These are phyloP conservation scores for Polygonum maritimum DNA, from an alignment of 148 eudicot species.

Conservation along the genomic window DNA sequence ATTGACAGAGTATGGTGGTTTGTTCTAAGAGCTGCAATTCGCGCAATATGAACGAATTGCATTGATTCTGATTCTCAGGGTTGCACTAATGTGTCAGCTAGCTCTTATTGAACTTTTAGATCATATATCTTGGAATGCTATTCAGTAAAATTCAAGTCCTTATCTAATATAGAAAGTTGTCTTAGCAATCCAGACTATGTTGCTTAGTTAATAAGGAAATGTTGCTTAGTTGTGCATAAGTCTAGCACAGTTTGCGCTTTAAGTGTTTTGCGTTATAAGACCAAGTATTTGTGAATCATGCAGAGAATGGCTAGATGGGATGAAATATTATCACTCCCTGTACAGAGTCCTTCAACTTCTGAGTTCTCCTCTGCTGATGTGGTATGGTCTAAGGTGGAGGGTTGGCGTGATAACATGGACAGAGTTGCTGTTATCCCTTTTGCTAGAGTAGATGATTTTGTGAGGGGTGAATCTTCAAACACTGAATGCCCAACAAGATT, in stretches of 20 bases:
- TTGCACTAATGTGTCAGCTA: background rate
- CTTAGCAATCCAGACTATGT: background rate
- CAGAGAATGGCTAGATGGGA: constrained; percentile 97
- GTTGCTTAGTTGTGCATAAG: too few relatives aligned
- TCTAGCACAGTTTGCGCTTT: too few relatives aligned
- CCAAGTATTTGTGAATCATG: background rate
- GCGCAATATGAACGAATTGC: background rate
- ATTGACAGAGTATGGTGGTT: background rate
- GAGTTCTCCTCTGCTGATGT: constrained; percentile 73
- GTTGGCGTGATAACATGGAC: constrained; percentile 73
- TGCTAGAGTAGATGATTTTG: constrained; percentile 84
- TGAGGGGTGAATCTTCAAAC: constrained; percentile 79
- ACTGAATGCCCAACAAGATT: constrained; percentile 84
- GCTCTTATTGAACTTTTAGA: background rate
- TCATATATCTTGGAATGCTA: background rate
- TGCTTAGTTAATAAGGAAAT: background rate
- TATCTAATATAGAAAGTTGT: background rate
- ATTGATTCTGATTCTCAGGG: background rate
- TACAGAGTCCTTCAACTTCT: constrained; percentile 75
- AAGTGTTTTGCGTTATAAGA: background rate
- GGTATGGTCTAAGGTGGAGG: constrained; percentile 88
- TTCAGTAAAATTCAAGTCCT: background rate
- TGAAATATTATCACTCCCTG: constrained; percentile 87
- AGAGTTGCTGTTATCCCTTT: constrained; percentile 83
- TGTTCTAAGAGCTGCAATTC: background rate